Base-by-base conservation (phyloP, 2,329 filamentous ascomycete genomes). In the Diaporthe citrichinensis region DNA sequence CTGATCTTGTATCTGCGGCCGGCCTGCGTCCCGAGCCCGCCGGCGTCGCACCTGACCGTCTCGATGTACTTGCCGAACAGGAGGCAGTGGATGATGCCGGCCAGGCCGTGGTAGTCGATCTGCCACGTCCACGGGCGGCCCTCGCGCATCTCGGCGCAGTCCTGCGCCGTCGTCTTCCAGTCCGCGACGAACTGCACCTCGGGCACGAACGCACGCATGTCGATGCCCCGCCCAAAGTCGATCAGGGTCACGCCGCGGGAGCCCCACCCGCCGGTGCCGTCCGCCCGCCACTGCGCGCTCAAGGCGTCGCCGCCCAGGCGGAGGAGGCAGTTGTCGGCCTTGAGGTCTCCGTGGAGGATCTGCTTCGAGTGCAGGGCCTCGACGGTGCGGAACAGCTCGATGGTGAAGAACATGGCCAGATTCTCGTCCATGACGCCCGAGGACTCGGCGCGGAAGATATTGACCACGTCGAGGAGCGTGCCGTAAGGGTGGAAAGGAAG, bases 21-120 rank as follows among this genome's bases (percentile, higher is more conserved):
- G 10, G 84, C 83, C 20, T 84, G 85, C 2, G 85, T 88, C n/a
- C 90, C 90, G 2, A 93, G 84, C 1, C 88, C 89, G 23, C 88
- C 89, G 39, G 86, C 83, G 79, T 90, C 87, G 79, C 85, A 88
- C 49, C 90, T 88, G 71, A 90, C 85, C 0, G 95, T 97, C 82
- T 98, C 95, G 80, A 99, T 97, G 85, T 98, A 98, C 81, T 94
- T 95, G 14, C 97, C 96, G 82, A 98, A 99, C 4, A 99, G 90
- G 79, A 99, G 90, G 58, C 92, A 93, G 84, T 99, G 95, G 6
- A 98, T 88, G 34, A 95, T 94, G 6, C 95, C 95, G 0, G 97
- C 97, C 0, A 98, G 89, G 17, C 97, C 97, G 83, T 98, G 95
- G 80, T 98, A 97, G 86, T 99, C 97, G 79, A 98, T 95, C 83